Base-by-base conservation (phyloP, 257 asterid species). In the Misopates orontium region DNA sequence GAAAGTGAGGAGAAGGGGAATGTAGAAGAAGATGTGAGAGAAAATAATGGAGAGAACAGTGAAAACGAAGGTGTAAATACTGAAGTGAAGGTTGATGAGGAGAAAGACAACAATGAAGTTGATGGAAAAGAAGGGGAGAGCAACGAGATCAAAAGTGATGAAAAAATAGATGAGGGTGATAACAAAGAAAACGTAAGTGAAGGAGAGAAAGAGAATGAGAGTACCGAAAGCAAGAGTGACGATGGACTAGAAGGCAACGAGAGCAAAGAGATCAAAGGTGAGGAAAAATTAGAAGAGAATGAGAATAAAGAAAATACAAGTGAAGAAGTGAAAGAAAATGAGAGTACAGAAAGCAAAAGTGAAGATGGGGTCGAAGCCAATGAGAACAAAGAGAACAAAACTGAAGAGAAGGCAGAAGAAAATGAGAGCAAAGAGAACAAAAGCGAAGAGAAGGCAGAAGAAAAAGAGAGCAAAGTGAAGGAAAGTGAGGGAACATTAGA, bases 1-100 rank as follows among this genome's bases (percentile, higher is more conserved):
- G 80, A 73, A 45, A 60, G 10, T 62, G 70, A 52, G 22, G 66
- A 64, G 61, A 76, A 42, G 17, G 77, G 62, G 56, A 10, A 50
- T 67, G 61, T 9, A 18, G 73, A 71, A 28, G 49, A 18, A 4
- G 65, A 56, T 44, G 58, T 16, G 22, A 40, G 40, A 44, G 68
- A 52, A 62, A 50, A 63, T 10, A 63, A 64, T 52, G 40, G 47
- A 17, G 78, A 68, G n/a, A 51, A 8, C 21, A 55, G 54, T 51
- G 75, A 55, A 52, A 68, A 45, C 36, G 72, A 68, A 63, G 72
- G 58, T 54, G 59, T 51, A 20, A 48, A 62, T 52, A 17, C 40
- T 23, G 72, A 75, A 51, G 75, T 20, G 50, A 61, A 21, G 11
- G 75, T 18, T 22, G 67, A 56, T 17, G 73, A 60, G 60, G 73